A percentile compares a stretch with the other conserved stretches of the same genome.
These are phyloP conservation scores for Irpex rosettiformis DNA, from an alignment of 1,284 basidiomycete genomes.

Conservation along the genomic window DNA sequence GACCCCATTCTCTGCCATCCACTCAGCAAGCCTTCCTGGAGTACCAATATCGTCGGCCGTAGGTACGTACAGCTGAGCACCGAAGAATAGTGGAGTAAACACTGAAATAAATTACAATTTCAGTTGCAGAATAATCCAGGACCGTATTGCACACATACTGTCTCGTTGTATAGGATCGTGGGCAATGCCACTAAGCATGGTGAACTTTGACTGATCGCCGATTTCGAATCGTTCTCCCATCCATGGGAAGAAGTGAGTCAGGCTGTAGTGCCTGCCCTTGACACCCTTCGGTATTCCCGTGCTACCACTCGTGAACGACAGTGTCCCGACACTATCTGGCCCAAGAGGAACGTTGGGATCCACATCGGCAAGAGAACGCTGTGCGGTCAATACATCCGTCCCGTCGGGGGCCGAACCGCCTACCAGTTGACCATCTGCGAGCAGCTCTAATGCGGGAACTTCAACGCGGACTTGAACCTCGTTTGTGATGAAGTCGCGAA, in stretches of 20 bases:
- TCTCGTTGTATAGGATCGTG: constrained; percentile 99
- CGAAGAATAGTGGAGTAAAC: constrained; percentile 98
- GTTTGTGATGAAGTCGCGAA: constrained; percentile 81
- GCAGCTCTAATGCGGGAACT: constrained; percentile 85
- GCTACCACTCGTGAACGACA: constrained; percentile 97
- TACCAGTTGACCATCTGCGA: constrained; percentile 56
- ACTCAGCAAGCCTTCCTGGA: constrained; percentile 94
- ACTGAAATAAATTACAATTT: constrained; percentile 48
- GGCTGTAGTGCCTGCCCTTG: constrained; percentile 89
- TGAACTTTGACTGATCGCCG: constrained; percentile 79
- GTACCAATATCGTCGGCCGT: constrained; percentile 98
- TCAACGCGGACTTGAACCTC: constrained; percentile 90
- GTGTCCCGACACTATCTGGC: constrained; percentile 92
- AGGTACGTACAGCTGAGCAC: constrained; percentile 93
- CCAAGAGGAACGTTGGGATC: constrained; percentile 86
- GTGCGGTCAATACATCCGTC: constrained; percentile 52
- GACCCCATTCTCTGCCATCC: constrained; percentile 93
- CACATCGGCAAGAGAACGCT: constrained; percentile 52
- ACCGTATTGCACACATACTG: constrained; percentile 55
- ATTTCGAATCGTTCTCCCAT: constrained; percentile 92
- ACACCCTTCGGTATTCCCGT: constrained; percentile 99
- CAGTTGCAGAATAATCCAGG: constrained; percentile 3
- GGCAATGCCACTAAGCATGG: constrained; percentile 98
- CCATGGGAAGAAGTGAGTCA: constrained; percentile 99
- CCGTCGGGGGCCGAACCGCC: constrained; percentile 54